Conservation (phyloP, 1,139 yeast genomes). For the Yamadazyma epiphylla region DNA sequence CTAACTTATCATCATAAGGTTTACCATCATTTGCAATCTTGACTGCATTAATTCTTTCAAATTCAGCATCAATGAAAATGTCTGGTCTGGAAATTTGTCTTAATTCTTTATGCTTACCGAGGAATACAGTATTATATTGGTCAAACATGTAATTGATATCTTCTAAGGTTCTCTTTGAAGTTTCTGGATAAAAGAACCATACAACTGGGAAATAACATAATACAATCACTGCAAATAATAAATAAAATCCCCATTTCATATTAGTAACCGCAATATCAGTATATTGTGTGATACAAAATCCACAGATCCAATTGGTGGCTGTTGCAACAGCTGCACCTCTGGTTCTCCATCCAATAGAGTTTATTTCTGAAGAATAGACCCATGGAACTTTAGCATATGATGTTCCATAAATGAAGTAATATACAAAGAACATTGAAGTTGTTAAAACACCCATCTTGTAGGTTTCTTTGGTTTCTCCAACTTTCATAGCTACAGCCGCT, state of each 20-base stretch:
- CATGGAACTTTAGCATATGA: constrained; percentile 35
- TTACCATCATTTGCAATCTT: not conserved
- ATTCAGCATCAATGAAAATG: constrained; percentile 13
- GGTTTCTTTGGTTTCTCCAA: constrained; percentile 22
- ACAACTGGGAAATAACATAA: constrained; percentile 14
- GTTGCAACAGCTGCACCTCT: constrained; percentile 45
- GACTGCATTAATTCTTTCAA: constrained; percentile 12
- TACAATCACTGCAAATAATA: constrained; percentile 12
- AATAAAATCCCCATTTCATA: constrained; percentile 24
- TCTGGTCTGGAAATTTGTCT: constrained; percentile 14
- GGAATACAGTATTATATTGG: constrained; percentile 13
- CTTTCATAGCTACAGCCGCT: constrained; percentile 35
- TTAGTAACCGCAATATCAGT: constrained; percentile 43
- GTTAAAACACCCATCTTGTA: constrained; percentile 41
- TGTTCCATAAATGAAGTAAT: constrained; percentile 25
- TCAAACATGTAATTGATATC: constrained; percentile 43
- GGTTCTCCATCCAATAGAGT: constrained; percentile 50
- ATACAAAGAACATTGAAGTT: constrained; percentile 42
- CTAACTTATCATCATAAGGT: not conserved
- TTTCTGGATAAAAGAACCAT: constrained; percentile 49
- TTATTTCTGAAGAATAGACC: constrained; percentile 52
- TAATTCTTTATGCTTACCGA: constrained; percentile 12
- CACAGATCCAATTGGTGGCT: constrained; percentile 46
- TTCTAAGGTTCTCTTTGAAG: constrained; percentile 59
- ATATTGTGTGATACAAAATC: constrained; percentile 45